Percentiles rank a stretch among this genome's conserved stretches.
Evolutionary conservation across 2,329 filamentous ascomycete species (phyloP).

Genomic region (Exserohilum turcica): DNA sequence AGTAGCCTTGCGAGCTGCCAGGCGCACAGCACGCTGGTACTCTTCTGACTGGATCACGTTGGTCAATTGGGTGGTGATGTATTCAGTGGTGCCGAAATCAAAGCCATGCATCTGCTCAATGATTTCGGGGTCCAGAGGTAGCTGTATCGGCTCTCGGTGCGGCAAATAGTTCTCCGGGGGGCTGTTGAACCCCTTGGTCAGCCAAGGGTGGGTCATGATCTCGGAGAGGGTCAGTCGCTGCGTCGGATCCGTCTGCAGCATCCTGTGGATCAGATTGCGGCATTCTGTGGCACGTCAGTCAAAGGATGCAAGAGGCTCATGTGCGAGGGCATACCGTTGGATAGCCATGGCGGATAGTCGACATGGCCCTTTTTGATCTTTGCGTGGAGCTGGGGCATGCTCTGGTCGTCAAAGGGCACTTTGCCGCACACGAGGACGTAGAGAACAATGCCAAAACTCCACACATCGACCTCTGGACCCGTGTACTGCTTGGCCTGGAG

Average conservation of each 20-base stretch:
- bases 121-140: constrained; percentile 82
- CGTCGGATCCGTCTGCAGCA: constrained; percentile 93
- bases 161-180: constrained; percentile 91
- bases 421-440: constrained; percentile 98
- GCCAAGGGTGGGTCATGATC: constrained; percentile 95
- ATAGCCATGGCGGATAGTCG: constrained; percentile 93
- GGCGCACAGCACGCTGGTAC: constrained; percentile 82
- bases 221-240: constrained; percentile 85
- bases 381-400: constrained; percentile 96
- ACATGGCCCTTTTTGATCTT: constrained; percentile 98
- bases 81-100: constrained; percentile 88
- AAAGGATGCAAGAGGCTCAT: background rate
- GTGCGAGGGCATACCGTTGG: constrained; percentile 68
- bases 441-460: constrained; percentile 98
- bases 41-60: constrained; percentile 92
- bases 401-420: constrained; percentile 98
- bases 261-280: constrained; percentile 86
- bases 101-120: constrained; percentile 96
- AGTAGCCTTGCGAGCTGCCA: constrained; percentile 69
- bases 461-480: constrained; percentile 94
- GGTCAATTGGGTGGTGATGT: constrained; percentile 79
- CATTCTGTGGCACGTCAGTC: constrained; percentile 68
- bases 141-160: constrained; percentile 77
- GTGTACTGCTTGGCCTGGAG: constrained; percentile 93
- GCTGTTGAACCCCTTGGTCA: constrained; percentile 85